phyloP scores from a whole-genome alignment of 495 filamentous ascomycete genomes.

The Talaromyces borbonicus region DNA sequence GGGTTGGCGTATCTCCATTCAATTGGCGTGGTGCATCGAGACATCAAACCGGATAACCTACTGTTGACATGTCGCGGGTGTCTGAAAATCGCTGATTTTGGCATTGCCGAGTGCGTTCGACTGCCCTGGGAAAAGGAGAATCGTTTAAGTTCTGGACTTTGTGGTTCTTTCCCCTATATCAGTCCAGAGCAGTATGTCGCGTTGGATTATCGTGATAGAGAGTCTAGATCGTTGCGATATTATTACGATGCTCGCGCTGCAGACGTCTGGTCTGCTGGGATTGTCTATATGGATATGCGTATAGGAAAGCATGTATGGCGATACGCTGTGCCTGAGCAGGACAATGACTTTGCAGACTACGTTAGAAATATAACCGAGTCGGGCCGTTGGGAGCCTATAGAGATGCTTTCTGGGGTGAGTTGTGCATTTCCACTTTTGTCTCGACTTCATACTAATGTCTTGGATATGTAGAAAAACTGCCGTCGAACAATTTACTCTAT shows the following conservation, averaged over 20 bases:
- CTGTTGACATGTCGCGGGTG: constrained; percentile 4
- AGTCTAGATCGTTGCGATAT: not conserved
- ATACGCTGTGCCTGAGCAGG: constrained; percentile 3
- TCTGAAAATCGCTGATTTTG: constrained; percentile 9
- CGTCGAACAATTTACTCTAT: constrained; percentile 9
- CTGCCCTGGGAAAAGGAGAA: constrained; percentile 7
- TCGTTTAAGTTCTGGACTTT: constrained; percentile 3
- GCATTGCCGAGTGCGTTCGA: constrained; percentile 8
- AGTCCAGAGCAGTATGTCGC: constrained; percentile 8
- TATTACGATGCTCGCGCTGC: constrained; percentile 5
- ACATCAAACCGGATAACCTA: constrained; percentile 10
- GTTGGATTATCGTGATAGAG: not conserved
- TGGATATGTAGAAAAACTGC: not conserved
- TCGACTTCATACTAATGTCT: not conserved
- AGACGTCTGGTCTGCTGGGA: constrained; percentile 9
- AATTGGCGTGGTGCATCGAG: constrained; percentile 8
- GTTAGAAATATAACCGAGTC: not conserved
- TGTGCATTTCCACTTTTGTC: not conserved
- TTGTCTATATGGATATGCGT: constrained; percentile 10
- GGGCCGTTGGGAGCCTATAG: constrained; percentile 3
- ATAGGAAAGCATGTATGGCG: constrained; percentile 8
- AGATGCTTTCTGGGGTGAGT: constrained; percentile 1
- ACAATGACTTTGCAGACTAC: constrained; percentile 1
- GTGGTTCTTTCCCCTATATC: constrained; percentile 10
- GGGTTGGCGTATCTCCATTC: constrained; percentile 8